phyloP scores from a whole-genome alignment of 371 early-diverging fungal species.

The Rhizopus stolonifer region DNA sequence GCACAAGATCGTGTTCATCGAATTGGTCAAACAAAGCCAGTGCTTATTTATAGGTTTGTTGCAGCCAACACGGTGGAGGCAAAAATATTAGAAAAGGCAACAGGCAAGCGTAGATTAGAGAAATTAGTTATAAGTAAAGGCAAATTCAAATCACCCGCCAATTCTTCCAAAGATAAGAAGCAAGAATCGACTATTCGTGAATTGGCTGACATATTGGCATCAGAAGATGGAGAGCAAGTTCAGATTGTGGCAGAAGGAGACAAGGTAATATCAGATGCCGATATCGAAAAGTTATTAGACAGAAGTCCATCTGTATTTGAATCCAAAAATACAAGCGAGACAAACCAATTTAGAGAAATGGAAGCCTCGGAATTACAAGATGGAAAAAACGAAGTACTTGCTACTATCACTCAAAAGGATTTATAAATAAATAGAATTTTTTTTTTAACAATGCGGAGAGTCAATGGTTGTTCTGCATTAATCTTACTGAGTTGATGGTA shows the following conservation, averaged over 20 bases:
- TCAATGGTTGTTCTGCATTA: no score
- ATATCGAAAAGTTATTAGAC: constrained; percentile 68
- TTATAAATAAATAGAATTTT: no score
- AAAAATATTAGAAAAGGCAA: constrained; percentile 74
- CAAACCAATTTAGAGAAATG: constrained; percentile 46
- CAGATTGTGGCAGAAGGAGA: constrained; percentile 65
- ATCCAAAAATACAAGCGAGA: constrained; percentile 23
- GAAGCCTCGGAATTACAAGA: constrained; percentile 40
- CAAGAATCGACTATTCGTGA: constrained; percentile 54
- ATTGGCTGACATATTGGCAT: constrained; percentile 71
- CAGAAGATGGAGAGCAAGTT: constrained; percentile 66
- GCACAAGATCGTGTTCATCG: constrained; percentile 97
- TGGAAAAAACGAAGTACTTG: constrained; percentile 44
- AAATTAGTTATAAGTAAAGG: constrained; percentile 86
- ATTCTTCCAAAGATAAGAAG: constrained; percentile 18
- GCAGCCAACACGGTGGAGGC: constrained; percentile 86
- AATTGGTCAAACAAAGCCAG: constrained; percentile 92
- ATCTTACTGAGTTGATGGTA: no score
- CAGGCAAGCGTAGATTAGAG: constrained; percentile 86
- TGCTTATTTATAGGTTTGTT: constrained; percentile 87
- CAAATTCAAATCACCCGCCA: constrained; percentile 60
- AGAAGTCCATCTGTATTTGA: constrained; percentile 64
- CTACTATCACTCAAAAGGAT: constrained; percentile 19
- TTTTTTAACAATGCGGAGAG: no score
- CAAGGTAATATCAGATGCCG: constrained; percentile 67